Percentiles rank a stretch among this genome's conserved stretches.
phyloP scores from a whole-genome alignment of 2,329 filamentous ascomycete species.

The Microdochium bolleyi region DNA sequence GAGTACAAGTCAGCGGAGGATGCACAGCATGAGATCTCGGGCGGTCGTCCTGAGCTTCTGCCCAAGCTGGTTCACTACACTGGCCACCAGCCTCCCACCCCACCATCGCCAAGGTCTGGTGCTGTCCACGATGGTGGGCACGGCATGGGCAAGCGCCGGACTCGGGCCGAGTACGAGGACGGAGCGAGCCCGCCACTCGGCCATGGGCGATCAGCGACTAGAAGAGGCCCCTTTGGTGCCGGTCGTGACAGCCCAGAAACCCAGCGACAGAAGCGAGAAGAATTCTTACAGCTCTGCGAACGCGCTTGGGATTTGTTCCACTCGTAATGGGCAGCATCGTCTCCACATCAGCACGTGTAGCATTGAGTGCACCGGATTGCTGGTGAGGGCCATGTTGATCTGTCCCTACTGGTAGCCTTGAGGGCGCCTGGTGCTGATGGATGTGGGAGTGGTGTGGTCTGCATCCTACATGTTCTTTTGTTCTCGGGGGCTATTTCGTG shows the following conservation, averaged over 20 bases:
- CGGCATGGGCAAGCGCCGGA: conserved; percentile 63
- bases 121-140: conserved; percentile 40
- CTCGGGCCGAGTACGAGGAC: conserved; percentile 88
- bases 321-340: conserved; percentile 47
- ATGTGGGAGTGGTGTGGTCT: background rate
- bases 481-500: background rate
- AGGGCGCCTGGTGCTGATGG: no score
- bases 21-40: conserved; percentile 81
- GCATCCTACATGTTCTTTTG: background rate
- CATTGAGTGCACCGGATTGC: no score
- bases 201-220: conserved; percentile 54
- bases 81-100: conserved; percentile 86
- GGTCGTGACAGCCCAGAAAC: conserved; percentile 78
- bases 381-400: no score
- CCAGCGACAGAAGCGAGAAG: conserved; percentile 79
- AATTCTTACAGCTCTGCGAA: conserved; percentile 80
- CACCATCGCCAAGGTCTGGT: conserved; percentile 64
- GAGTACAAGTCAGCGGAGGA: conserved; percentile 97
- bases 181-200: conserved; percentile 76
- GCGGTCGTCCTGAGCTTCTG: conserved; percentile 84
- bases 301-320: conserved; percentile 97
- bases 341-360: no score
- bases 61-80: conserved; percentile 95
- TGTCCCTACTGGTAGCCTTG: no score
- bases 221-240: conserved; percentile 68